Evolutionary conservation across 768 basidiomycete genomes (phyloP), one percentile per base, ranked within the genome.

Genomic region (Pleurotus platypus): DNA sequence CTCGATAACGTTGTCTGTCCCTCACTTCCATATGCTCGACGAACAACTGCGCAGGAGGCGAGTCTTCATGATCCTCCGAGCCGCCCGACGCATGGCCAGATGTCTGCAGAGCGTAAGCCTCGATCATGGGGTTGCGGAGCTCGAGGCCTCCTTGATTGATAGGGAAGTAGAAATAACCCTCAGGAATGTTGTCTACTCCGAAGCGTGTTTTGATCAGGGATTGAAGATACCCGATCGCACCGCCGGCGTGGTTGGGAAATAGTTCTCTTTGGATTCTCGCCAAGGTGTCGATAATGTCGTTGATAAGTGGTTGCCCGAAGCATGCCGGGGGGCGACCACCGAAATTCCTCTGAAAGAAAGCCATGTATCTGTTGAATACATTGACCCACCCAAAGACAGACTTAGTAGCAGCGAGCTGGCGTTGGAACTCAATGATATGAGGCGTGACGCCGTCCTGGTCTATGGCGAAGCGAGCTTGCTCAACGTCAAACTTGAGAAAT

Each of bases 141-240:
- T 72, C 72, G 24, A 76, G 66, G 0, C 75, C 74, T 38, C 76
- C 76, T 16, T 61, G 62, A 15, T 63, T 60, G 18, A 74, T 64
- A 0, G 75, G 72, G 57, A 75, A 70, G 63, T 72, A 76, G 63
- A 73, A 76, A 57, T 73, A 76, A 3, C 75, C 75, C 45, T 72
- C 69, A 2, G 74, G 76, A 7, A 78, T 63, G 53, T 75, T 69
- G 1, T 56, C 61, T 1, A 72, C 61, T 4, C 64, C 67, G 47
- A 75, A 76, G 1, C 72, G 68, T 13, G 63, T 59, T 24, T 64
- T 64, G 26, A 76, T 63, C 55, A 67, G 58, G 4, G 57, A 24
- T 9, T 61, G 62, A 8, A 72, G 46, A 42, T 66, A 59, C 22
- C 58, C 63, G 40, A 70, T 62, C 11, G 61, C 63, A n/a, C 68